These are phyloP conservation scores for Mycosphaerella sp. DNA, from an alignment of 2,329 filamentous ascomycete genomes.

Conservation along the genomic window DNA sequence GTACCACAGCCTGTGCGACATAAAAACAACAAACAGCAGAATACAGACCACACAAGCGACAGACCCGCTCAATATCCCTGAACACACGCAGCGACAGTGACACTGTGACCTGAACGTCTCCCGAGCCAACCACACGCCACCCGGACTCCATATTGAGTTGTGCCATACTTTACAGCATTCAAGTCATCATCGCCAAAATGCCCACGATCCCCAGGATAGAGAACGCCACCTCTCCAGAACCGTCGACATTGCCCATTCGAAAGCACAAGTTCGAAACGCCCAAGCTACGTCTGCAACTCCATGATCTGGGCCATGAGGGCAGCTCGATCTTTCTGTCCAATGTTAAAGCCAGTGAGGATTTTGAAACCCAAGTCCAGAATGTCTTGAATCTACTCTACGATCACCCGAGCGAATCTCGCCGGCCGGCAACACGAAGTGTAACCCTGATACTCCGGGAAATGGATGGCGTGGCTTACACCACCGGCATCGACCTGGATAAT, in stretches of 20 bases:
- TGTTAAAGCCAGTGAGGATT: constrained; percentile 55
- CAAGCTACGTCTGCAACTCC: constrained; percentile 43
- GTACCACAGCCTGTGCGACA: no score
- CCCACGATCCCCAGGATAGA: constrained; percentile 14
- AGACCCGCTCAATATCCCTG: no score
- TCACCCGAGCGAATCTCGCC: constrained; percentile 24
- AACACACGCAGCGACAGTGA: no score
- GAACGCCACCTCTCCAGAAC: constrained; percentile 15
- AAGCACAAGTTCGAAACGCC: constrained; percentile 36
- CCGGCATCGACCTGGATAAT: constrained; percentile 65
- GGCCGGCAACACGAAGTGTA: constrained; percentile 70
- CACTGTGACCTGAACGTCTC: no score
- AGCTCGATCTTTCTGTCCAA: constrained; percentile 60
- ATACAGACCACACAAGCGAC: no score
- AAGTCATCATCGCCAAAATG: constrained; percentile 1
- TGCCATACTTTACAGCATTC: background rate
- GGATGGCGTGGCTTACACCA: constrained; percentile 84
- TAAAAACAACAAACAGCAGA: no score
- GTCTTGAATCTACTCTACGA: constrained; percentile 70
- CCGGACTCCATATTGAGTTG: background rate
- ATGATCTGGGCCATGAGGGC: constrained; percentile 51
- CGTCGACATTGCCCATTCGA: constrained; percentile 19
- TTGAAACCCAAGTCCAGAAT: constrained; percentile 57
- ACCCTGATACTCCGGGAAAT: constrained; percentile 75
- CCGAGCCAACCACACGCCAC: no score